Evolutionary conservation across 2,329 filamentous ascomycete genomes (phyloP).

Genomic region (Exophiala alcalophila): DNA sequence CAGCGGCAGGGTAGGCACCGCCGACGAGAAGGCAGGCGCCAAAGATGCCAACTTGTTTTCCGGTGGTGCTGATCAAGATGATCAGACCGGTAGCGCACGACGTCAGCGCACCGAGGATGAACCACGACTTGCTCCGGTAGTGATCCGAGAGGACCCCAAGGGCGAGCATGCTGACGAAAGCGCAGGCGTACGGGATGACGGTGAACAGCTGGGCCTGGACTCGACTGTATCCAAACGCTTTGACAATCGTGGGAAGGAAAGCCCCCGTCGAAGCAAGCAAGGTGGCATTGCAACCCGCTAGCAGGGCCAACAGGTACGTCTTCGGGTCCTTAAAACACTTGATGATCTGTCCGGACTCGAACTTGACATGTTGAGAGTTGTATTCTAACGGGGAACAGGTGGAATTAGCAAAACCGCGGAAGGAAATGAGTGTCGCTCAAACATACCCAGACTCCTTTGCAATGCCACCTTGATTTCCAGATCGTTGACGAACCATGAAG

Average conservation of each 20-base stretch:
- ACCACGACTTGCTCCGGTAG: constrained; percentile 3
- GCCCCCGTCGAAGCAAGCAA: constrained; percentile 8
- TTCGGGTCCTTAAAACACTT: constrained; percentile 8
- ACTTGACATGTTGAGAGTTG: constrained; percentile 2
- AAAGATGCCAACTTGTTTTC: constrained; percentile 10
- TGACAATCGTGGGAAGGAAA: constrained; percentile 15
- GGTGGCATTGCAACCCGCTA: constrained; percentile 1
- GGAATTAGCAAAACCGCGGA: background rate
- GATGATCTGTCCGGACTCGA: constrained; percentile 5
- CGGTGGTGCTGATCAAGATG: constrained; percentile 7
- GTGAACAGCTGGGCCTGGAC: constrained; percentile 15
- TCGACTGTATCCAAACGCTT: constrained; percentile 12
- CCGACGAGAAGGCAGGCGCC: constrained; percentile 5
- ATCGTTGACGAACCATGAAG: background rate
- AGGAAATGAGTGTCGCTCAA: background rate
- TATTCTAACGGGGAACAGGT: background rate
- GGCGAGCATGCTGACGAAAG: constrained; percentile 8
- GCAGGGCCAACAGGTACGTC: constrained; percentile 6
- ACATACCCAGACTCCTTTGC: constrained; percentile 1
- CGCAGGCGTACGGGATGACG: constrained; percentile 13
- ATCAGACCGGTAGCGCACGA: constrained; percentile 2
- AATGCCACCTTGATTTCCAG: background rate
- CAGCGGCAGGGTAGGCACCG: constrained; percentile 11
- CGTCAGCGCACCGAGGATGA: constrained; percentile 3
- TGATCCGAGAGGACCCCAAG: constrained; percentile 9